Conservation (phyloP, 345 rosid species). For the Ceriops tagal region DNA sequence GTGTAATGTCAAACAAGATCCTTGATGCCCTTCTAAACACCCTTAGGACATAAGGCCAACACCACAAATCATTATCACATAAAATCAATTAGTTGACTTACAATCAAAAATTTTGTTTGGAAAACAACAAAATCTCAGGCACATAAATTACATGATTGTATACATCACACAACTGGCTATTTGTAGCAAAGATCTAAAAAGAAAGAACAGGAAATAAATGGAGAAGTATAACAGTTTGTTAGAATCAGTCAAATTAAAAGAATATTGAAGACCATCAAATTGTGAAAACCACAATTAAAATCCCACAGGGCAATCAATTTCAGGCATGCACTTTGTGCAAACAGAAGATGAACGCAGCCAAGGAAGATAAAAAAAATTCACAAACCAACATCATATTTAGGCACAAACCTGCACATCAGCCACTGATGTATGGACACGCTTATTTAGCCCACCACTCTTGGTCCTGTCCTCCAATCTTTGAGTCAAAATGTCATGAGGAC, state of each 20-base stretch:
- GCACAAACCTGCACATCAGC: conserved; percentile 79
- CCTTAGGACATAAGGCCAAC: background rate
- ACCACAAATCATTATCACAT: background rate
- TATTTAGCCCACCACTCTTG: conserved; percentile 67
- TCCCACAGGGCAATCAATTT: no score
- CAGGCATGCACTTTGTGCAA: background rate
- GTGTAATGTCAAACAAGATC: background rate
- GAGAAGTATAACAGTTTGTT: no score
- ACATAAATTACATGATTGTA: background rate
- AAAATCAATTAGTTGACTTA: background rate
- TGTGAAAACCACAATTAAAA: no score
- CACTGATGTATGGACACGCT: conserved; percentile 64
- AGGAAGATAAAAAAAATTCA: background rate
- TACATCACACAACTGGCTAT: background rate
- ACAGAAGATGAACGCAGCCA: conserved; percentile 1
- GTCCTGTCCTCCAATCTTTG: conserved; percentile 73
- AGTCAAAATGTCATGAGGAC: conserved; percentile 44
- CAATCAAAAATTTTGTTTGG: background rate
- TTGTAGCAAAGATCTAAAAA: no score
- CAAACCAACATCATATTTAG: conserved; percentile 20
- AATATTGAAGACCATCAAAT: no score
- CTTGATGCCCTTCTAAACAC: background rate
- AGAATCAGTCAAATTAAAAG: no score
- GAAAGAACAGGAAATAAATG: no score
- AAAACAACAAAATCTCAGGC: background rate